phyloP scores from a whole-genome alignment of 164 flowering plant species.

The Annona squamosa region DNA sequence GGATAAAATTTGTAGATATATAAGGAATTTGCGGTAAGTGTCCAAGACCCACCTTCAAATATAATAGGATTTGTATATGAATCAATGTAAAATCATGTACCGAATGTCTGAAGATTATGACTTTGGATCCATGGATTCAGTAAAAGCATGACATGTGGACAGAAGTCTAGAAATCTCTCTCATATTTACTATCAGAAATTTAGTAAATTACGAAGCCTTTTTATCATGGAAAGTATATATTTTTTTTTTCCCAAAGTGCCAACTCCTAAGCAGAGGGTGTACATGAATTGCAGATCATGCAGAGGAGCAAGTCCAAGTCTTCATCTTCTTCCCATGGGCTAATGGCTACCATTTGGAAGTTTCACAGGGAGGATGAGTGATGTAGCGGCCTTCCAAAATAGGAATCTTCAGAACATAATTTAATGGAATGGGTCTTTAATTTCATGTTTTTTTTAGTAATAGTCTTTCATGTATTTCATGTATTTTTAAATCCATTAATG shows the following conservation, averaged over 20 bases:
- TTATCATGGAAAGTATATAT: background rate
- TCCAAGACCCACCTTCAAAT: no score
- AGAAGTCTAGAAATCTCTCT: background rate
- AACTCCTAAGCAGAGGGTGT: background rate
- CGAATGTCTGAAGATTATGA: background rate
- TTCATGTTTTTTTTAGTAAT: background rate
- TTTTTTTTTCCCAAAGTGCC: background rate
- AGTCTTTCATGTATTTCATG: background rate
- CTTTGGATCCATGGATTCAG: background rate
- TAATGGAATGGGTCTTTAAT: no score
- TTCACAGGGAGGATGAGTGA: slow-evolving; percentile 10
- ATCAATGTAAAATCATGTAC: background rate
- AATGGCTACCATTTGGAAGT: slow-evolving; percentile 14
- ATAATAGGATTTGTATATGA: no score
- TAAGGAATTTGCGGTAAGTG: no score
- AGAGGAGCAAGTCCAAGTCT: slow-evolving; percentile 6
- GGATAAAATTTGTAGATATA: no score
- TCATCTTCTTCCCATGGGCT: slow-evolving; percentile 7
- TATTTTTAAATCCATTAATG: background rate
- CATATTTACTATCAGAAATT: background rate
- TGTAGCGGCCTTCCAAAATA: background rate
- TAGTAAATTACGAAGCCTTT: background rate
- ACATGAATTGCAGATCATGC: slow-evolving; percentile 2
- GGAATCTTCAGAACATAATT: no score
- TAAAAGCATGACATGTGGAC: background rate